These are phyloP conservation scores for Prunus salicina DNA, from an alignment of 306 rosid genomes.

Conservation along the genomic window DNA sequence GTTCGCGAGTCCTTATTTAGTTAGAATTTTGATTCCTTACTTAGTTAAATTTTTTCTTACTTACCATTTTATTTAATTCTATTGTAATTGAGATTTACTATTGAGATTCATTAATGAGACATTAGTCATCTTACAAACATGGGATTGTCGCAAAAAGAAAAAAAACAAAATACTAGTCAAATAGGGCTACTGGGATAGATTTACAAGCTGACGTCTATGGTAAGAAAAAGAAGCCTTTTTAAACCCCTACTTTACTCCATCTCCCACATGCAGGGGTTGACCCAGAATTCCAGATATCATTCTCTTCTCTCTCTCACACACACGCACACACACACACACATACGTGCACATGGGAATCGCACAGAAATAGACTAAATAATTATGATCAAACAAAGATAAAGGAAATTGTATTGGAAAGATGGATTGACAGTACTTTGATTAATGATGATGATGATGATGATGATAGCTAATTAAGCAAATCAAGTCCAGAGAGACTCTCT, in stretches of 20 bases:
- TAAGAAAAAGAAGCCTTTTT: constrained; percentile 16
- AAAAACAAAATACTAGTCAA: background rate
- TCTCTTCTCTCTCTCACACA: background rate
- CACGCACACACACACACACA: background rate
- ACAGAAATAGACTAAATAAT: background rate
- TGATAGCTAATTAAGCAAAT: background rate
- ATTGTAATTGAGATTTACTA: too few relatives aligned
- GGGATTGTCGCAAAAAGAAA: too few relatives aligned
- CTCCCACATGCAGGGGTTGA: constrained; percentile 46
- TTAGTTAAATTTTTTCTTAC: too few relatives aligned
- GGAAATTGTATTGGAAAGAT: constrained; percentile 15
- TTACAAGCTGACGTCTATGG: constrained; percentile 17
- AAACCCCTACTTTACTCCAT: constrained; percentile 21
- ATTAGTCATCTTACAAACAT: too few relatives aligned
- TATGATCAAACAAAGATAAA: background rate
- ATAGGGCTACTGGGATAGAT: background rate
- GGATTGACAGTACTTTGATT: constrained; percentile 17
- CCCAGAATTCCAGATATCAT: constrained; percentile 30
- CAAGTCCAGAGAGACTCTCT: constrained; percentile 66
- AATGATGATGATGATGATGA: too few relatives aligned
- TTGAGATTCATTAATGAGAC: too few relatives aligned
- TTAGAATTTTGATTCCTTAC: too few relatives aligned
- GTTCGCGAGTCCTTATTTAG: too few relatives aligned
- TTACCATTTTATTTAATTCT: too few relatives aligned
- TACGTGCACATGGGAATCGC: constrained; percentile 7